Evolutionary conservation across 1,139 yeast genomes (phyloP).

Genomic region (Nakaseomyces uthaithaninus): DNA sequence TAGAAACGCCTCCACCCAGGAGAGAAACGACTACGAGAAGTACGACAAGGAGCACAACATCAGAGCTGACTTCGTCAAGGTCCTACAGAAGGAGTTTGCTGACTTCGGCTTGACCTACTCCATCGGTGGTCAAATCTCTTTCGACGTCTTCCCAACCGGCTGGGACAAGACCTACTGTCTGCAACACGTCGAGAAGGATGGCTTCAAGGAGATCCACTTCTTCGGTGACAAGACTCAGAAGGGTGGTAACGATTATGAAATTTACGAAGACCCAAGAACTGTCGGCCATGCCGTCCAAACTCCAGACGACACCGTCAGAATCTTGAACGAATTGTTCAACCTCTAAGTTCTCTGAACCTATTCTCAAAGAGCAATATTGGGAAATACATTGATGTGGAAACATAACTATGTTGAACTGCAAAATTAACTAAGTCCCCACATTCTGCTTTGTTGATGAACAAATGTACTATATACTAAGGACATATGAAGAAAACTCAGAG

Average conservation of each 20-base stretch:
- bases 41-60: constrained; percentile 72
- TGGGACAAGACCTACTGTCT: constrained; percentile 99
- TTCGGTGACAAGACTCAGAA: constrained; percentile 96
- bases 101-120: constrained; percentile 87
- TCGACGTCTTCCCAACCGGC: constrained; percentile 99
- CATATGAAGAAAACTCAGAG: too few species aligned
- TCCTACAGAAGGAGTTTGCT: constrained; percentile 72
- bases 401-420: too few species aligned
- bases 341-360: constrained; percentile 15
- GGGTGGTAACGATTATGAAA: constrained; percentile 99
- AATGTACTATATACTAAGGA: background rate
- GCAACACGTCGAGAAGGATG: constrained; percentile 80
- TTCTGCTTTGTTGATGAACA: background rate
- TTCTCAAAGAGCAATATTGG: too few species aligned
- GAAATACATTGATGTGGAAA: too few species aligned
- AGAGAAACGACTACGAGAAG: constrained; percentile 84
- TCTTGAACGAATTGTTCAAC: constrained; percentile 71
- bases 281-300: constrained; percentile 86
- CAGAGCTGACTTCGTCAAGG: constrained; percentile 75
- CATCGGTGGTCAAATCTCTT: constrained; percentile 98
- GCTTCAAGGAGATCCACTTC: constrained; percentile 85
- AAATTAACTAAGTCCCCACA: too few species aligned
- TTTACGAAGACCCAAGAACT: constrained; percentile 83
- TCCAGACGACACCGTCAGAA: constrained; percentile 81
- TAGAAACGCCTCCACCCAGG: constrained; percentile 90